Evolutionary conservation across 441 rosid species (phyloP), one percentile per base, ranked within the genome.

Genomic region (Capsella rubella): DNA sequence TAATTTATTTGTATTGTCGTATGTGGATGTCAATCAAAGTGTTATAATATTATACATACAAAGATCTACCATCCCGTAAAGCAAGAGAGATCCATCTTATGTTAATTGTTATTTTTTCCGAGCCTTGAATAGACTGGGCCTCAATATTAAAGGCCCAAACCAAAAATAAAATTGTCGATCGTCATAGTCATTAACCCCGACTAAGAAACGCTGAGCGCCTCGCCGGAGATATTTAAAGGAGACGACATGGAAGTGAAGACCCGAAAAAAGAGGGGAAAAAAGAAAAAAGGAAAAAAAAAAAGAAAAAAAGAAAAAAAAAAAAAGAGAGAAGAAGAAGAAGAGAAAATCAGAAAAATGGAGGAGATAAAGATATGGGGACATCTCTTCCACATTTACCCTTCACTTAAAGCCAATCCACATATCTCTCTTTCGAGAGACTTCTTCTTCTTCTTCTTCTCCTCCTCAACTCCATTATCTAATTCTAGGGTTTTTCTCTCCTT

Each of bases 301-400:
- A 7, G 5, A 32, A 9, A 25, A 8, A 28, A 3, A 35, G 2
- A 47, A 27, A 27, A 13, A 29, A 5, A 46, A 3, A 15, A 2
- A 76, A 6, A 39, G 4, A 58, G 56, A 57, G 56, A 42, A 37
- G 63, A 50, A 64, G 63, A 1, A 56, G 58, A 11, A 71, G 71
- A 32, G 74, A 76, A 69, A 73, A 73, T 53, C 56, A 75, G 69
- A 68, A 78, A 73, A 73, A 78, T 78, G 81, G 81, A 78, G 81
- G 73, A 68, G 81, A 78, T 73, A 78, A 78, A 73, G 78, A 78
- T 72, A 45, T 55, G 57, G 73, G 35, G 27, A 47, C 50, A 1
- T 35, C 43, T 67, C 65, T 78, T 73, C 71, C 81, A 67, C 62
- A 54, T 31, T 60, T 72, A 78, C 77, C 78, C 78, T 73, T 78